Conservation (phyloP, 139 green algal species). For the Pseudopediastrum boryanum region DNA sequence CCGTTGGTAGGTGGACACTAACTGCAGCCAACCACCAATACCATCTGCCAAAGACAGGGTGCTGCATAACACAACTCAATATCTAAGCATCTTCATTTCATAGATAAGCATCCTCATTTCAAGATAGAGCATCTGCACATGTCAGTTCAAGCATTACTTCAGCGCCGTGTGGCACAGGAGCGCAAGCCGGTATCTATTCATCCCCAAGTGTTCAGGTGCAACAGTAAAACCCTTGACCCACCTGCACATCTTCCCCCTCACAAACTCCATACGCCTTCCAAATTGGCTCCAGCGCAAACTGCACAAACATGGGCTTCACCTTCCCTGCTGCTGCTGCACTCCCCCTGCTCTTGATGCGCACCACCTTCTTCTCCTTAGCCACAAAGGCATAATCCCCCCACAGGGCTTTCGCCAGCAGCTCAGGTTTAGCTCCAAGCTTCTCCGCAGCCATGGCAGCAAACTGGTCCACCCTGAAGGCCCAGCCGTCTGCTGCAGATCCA, state of each 20-base stretch:
- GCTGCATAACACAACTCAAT: too few species aligned
- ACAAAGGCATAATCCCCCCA: constrained; percentile 92
- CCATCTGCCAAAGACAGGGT: too few species aligned
- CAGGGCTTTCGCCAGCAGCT: constrained; percentile 60
- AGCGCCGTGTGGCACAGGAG: too few species aligned
- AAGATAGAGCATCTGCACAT: too few species aligned
- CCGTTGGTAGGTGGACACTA: too few species aligned
- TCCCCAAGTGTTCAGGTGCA: too few species aligned
- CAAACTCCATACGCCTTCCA: constrained; percentile 80
- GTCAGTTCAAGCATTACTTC: too few species aligned
- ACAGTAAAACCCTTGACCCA: too few species aligned
- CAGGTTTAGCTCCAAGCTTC: constrained; percentile 81
- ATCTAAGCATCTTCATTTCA: too few species aligned
- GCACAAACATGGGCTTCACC: constrained; percentile 93
- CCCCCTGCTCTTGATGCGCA: constrained; percentile 63
- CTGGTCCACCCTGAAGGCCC: constrained; percentile 86
- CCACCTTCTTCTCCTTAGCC: constrained; percentile 90
- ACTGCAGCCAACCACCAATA: too few species aligned
- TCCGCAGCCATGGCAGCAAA: constrained; percentile 93
- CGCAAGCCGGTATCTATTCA: too few species aligned
- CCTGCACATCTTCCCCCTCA: constrained; percentile 59
- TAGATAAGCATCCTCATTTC: too few species aligned
- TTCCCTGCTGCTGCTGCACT: constrained; percentile 11
- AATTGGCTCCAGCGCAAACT: constrained; percentile 85
- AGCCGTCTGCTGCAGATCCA: constrained; percentile 91